Conservation (phyloP, 2,329 filamentous ascomycete genomes). For the Paracorniculantispora psalliotae region DNA sequence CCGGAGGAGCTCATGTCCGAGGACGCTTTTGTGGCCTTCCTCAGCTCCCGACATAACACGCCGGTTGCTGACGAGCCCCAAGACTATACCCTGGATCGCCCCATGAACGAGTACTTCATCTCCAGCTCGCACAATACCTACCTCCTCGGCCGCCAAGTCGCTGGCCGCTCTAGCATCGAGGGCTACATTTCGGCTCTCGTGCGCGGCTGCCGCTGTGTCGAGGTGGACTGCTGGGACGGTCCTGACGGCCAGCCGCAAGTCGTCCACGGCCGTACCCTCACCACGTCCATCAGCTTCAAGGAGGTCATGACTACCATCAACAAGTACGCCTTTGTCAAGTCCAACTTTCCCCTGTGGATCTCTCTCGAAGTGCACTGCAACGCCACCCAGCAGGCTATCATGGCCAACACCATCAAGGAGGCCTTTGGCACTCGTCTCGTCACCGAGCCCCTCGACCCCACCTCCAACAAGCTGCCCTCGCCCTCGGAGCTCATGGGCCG, state of each 20-base stretch:
- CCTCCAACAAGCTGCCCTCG: conserved; percentile 67
- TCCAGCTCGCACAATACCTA: conserved; percentile 99
- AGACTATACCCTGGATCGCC: conserved; percentile 66
- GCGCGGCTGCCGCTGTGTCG: conserved; percentile 87
- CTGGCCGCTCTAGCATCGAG: conserved; percentile 86
- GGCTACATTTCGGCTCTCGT: conserved; percentile 87
- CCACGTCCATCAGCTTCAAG: conserved; percentile 79
- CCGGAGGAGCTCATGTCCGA: conserved; percentile 58
- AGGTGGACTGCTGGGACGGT: conserved; percentile 98
- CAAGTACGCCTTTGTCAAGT: conserved; percentile 86
- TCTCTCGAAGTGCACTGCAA: conserved; percentile 95
- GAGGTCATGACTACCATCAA: conserved; percentile 92
- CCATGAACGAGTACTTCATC: conserved; percentile 95
- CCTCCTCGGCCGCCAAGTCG: conserved; percentile 83
- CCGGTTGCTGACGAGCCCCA: conserved; percentile 58
- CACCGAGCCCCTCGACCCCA: conserved; percentile 65
- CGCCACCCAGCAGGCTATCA: conserved; percentile 72
- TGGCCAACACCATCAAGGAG: conserved; percentile 85
- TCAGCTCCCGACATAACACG: conserved; percentile 70
- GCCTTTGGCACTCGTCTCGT: conserved; percentile 78
- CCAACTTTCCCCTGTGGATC: conserved; percentile 85
- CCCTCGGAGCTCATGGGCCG: conserved; percentile 79
- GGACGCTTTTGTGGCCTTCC: conserved; percentile 70
- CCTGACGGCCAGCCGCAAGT: conserved; percentile 82
- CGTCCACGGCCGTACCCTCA: conserved; percentile 85